Conservation (phyloP, 169 alveolate species). For the Eimeria falciformis region DNA sequence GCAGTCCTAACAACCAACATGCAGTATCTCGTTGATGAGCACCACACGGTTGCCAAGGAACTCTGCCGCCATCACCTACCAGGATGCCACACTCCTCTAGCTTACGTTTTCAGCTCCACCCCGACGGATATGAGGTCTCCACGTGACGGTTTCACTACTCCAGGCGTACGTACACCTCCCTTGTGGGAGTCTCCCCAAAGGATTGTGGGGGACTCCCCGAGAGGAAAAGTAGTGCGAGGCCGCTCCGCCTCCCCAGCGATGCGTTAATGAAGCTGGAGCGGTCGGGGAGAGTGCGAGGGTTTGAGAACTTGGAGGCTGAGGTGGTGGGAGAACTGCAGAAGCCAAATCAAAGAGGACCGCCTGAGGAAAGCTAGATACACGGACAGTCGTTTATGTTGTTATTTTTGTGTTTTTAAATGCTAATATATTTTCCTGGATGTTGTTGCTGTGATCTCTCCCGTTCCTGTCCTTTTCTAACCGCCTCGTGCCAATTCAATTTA, state of each 20-base stretch:
- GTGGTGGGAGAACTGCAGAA: not conserved
- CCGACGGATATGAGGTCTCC: not conserved
- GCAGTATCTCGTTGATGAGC: conserved; percentile 16
- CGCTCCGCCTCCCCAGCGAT: conserved; percentile 53
- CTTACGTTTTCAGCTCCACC: not conserved
- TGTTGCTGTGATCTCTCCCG: too few species aligned
- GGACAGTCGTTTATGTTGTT: too few species aligned
- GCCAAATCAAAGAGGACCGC: too few species aligned
- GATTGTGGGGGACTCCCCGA: not conserved
- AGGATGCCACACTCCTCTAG: conserved; percentile 36
- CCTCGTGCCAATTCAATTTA: too few species aligned
- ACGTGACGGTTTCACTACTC: not conserved
- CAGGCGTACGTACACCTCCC: conserved; percentile 37
- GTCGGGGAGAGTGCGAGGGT: not conserved
- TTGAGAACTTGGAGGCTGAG: conserved; percentile 20
- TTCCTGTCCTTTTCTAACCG: too few species aligned
- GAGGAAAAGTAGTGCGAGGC: conserved; percentile 8
- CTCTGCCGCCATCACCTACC: not conserved
- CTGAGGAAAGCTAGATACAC: too few species aligned
- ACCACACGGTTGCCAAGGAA: conserved; percentile 29
- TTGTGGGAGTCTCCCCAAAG: conserved; percentile 33
- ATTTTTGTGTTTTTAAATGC: too few species aligned
- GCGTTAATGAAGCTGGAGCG: conserved; percentile 19
- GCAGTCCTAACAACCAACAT: not conserved
- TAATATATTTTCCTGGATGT: too few species aligned